Conservation (phyloP, 345 rosid species). For the Boechera stricta region DNA sequence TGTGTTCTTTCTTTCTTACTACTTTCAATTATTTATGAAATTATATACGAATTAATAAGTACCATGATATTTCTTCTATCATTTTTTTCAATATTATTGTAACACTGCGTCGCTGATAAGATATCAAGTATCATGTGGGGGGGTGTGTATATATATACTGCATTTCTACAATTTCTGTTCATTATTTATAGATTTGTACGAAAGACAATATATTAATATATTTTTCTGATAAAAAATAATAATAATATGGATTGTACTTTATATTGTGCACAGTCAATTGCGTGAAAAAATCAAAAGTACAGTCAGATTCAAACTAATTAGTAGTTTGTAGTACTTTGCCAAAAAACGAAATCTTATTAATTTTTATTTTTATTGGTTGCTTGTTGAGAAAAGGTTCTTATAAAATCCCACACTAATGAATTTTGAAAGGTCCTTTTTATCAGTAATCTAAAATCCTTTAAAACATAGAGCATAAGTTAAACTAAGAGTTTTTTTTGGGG, state of each 20-base stretch:
- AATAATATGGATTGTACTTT: background rate
- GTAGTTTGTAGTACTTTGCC: background rate
- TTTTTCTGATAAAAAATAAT: no score
- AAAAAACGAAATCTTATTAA: background rate
- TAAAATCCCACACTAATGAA: background rate
- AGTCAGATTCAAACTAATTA: background rate
- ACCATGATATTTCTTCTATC: background rate
- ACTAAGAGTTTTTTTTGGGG: no score
- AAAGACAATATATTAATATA: background rate
- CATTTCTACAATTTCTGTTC: constrained; percentile 2
- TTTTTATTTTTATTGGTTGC: background rate
- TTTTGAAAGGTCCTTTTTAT: constrained; percentile 7
- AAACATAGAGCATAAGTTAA: background rate
- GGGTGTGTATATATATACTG: background rate
- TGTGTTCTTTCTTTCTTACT: constrained; percentile 19
- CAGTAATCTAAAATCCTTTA: background rate
- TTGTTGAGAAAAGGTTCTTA: background rate
- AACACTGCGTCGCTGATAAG: constrained; percentile 5
- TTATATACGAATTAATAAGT: no score
- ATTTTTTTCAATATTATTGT: background rate
- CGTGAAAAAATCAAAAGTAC: background rate
- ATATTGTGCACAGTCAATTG: background rate
- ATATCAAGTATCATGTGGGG: constrained; percentile 34
- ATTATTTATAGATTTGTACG: background rate
- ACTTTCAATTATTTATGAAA: constrained; percentile 6